Evolutionary conservation across 495 filamentous ascomycete species (phyloP), one percentile per base, ranked within the genome.

Genomic region (Xylaria cubensis): DNA sequence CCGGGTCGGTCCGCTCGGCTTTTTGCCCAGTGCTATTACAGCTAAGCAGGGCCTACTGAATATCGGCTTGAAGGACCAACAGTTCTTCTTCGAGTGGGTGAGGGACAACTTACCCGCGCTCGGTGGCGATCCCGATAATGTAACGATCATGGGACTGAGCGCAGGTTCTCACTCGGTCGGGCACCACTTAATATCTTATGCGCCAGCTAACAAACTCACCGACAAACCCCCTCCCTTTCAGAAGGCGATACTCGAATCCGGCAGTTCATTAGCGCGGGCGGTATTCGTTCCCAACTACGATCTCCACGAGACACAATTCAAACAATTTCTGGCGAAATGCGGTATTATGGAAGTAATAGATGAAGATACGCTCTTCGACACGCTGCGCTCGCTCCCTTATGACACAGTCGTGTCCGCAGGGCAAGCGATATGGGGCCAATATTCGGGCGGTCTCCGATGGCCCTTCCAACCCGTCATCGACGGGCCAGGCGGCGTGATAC

Each of bases 401-500:
- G 56, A 76, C 0, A 81, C 74, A 4, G 78, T 92, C 44, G 80
- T 84, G 17, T 72, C 73, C 3, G 89, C 90, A 13, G 86, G 85
- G 39, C 83, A 83, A 21, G 44, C 69, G 7, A 81, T 91, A 15
- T 91, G 86, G 79, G 80, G 85, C 64, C 82, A 80, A 48, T 90
- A 88, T 77, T 82, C 84, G 42, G 75, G 80, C 12, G 86, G 84
- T 51, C 81, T 92, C 0, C 86, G 88, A 5, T 91, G 90, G 90
- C 84, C 90, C 10, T 92, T 91, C 76, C 90, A 92, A 72, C 90
- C 90, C 46, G 89, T 90, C 67, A 89, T 92, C 70, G 90, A 92
- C 72, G 85, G 85, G 0, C 78, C 81, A 24, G 78, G 83, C 39
- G 84, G 86, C 8, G 75, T 89, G 24, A 88, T 92, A 66, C 81